Evolutionary conservation across 306 rosid species (phyloP).

Genomic region (Glycine latifolia): DNA sequence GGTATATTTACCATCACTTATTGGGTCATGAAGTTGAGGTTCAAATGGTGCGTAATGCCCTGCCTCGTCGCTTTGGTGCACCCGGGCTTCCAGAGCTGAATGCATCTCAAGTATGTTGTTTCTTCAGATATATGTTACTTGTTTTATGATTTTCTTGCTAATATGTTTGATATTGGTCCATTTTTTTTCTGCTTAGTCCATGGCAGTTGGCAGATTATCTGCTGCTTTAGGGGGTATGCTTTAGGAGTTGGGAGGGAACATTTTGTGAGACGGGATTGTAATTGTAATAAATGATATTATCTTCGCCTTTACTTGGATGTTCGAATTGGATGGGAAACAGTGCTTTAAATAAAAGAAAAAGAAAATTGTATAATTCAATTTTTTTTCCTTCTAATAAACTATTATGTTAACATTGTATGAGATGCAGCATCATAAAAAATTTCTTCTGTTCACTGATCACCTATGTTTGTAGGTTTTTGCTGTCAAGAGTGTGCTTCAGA

Average conservation of each 20-base stretch:
- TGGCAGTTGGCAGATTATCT: constrained; percentile 1
- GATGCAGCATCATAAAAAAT: not conserved
- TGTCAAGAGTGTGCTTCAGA: constrained; percentile 97
- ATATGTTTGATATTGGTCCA: not conserved
- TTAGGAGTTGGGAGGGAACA: constrained; percentile 16
- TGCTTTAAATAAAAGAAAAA: not conserved
- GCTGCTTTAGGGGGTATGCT: constrained; percentile 6
- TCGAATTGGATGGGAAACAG: not conserved
- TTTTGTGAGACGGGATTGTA: not conserved
- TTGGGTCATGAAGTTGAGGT: constrained; percentile 99
- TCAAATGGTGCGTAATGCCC: constrained; percentile 96
- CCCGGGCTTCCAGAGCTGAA: constrained; percentile 99
- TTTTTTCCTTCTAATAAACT: not conserved
- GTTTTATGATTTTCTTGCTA: not conserved
- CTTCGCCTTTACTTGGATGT: not conserved
- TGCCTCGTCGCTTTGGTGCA: constrained; percentile 99
- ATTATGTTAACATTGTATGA: not conserved
- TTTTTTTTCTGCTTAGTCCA: constrained; percentile 1
- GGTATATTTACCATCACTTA: constrained; percentile 96
- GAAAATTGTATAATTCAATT: not conserved
- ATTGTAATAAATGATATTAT: not conserved
- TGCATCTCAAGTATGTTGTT: constrained; percentile 90
- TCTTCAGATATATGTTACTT: constrained; percentile 25
- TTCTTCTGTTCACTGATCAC: constrained; percentile 1
- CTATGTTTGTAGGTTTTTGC: constrained; percentile 78